A percentile compares a stretch with the other conserved stretches of the same genome.
These are phyloP conservation scores for Rhizopus arrhizus DNA, from an alignment of 371 early-diverging fungal species.

Conservation along the genomic window DNA sequence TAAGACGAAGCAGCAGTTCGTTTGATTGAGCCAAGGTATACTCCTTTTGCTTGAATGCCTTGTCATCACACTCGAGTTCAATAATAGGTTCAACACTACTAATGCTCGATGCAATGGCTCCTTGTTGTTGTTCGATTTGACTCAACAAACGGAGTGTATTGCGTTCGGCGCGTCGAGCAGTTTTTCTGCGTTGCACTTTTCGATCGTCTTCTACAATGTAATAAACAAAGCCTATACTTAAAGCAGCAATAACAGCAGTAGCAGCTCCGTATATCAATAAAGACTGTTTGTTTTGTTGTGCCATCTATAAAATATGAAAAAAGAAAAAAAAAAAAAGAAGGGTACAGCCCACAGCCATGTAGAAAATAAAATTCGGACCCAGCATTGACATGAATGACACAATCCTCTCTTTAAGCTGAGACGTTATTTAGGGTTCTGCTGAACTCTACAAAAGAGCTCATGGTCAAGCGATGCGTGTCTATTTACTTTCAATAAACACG, in stretches of 20 bases:
- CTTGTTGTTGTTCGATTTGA: conserved; percentile 31
- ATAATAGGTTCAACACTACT: conserved; percentile 7
- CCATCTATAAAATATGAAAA: conserved; percentile 5
- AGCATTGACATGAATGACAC: too few species aligned
- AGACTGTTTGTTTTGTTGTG: conserved; percentile 9
- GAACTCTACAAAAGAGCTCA: too few species aligned
- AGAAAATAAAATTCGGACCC: too few species aligned
- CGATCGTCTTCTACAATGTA: conserved; percentile 42
- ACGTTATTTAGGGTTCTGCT: too few species aligned
- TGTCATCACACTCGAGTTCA: conserved; percentile 19
- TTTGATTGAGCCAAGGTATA: conserved; percentile 38
- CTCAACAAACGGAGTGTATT: conserved; percentile 26
- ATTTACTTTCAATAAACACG: too few species aligned
- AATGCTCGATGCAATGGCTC: conserved; percentile 23
- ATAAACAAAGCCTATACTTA: conserved; percentile 23
- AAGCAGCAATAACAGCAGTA: conserved; percentile 11
- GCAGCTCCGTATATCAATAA: conserved; percentile 16
- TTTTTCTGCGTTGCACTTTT: conserved; percentile 32
- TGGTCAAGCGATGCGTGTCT: too few species aligned
- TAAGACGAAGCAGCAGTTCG: conserved; percentile 37
- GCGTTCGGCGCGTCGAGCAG: conserved; percentile 22
- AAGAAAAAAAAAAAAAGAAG: not conserved
- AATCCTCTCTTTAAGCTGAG: too few species aligned
- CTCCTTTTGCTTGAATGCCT: conserved; percentile 25
- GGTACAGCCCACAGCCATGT: not conserved